phyloP scores from a whole-genome alignment of 192 early-diverging fungal genomes.

The Umbelopsis vinacea region DNA sequence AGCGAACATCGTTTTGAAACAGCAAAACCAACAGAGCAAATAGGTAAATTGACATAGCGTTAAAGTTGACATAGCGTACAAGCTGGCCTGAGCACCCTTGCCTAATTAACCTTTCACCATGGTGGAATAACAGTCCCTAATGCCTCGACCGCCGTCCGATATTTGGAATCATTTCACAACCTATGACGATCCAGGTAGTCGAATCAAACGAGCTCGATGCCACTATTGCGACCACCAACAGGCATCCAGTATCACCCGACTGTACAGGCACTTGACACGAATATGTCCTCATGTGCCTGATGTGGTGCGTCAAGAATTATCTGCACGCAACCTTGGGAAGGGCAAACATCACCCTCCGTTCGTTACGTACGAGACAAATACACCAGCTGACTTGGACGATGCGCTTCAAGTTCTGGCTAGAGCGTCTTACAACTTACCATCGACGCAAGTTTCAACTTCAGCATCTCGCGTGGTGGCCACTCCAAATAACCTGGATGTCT shows the following conservation, averaged over 20 bases:
- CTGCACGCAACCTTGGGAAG: neutral
- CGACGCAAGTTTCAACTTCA: neutral
- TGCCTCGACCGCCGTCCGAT: slow-evolving; percentile 28
- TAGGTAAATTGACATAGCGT: neutral
- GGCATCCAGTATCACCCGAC: slow-evolving; percentile 21
- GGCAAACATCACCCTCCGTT: neutral
- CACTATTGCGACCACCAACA: slow-evolving; percentile 26
- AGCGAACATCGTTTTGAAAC: slow-evolving; percentile 1
- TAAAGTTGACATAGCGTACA: too few species aligned
- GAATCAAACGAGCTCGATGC: slow-evolving; percentile 21
- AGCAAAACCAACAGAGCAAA: neutral
- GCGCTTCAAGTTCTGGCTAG: slow-evolving; percentile 17
- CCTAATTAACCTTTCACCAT: too few species aligned
- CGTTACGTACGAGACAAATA: slow-evolving; percentile 4
- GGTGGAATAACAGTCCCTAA: neutral
- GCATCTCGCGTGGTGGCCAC: neutral
- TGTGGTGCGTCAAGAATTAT: slow-evolving; percentile 13
- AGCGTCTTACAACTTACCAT: neutral
- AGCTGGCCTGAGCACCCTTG: too few species aligned
- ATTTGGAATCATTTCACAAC: slow-evolving; percentile 25
- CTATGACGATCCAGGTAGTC: slow-evolving; percentile 17
- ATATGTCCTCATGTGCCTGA: slow-evolving; percentile 18
- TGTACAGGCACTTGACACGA: slow-evolving; percentile 2
- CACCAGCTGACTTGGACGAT: slow-evolving; percentile 1
- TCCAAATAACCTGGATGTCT: neutral